A percentile compares a stretch with the other conserved stretches of the same genome.
phyloP scores from a whole-genome alignment of 352 stramenopile species.

The Globisporangium heterothallicum region DNA sequence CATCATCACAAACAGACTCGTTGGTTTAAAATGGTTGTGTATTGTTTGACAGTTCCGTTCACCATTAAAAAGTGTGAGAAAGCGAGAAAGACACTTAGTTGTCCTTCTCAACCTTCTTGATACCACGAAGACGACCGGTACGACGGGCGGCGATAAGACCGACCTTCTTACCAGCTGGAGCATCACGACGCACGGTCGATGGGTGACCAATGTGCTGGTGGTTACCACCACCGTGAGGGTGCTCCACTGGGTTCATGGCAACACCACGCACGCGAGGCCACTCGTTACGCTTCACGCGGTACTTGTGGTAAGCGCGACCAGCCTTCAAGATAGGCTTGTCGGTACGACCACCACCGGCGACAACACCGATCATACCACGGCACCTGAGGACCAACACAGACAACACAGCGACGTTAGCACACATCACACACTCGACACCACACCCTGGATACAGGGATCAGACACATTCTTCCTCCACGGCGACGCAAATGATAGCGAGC shows the following conservation, averaged over 20 bases:
- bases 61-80: constrained; percentile 7
- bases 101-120: constrained; percentile 96
- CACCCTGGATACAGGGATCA: constrained; percentile 9
- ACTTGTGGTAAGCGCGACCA: constrained; percentile 18
- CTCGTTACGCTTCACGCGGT: constrained; percentile 95
- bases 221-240: constrained; percentile 99
- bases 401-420: constrained; percentile 3
- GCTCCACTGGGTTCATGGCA: constrained; percentile 99
- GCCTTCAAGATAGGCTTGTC: constrained; percentile 95
- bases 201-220: constrained; percentile 99
- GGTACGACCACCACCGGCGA: constrained; percentile 97
- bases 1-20: constrained; percentile 20
- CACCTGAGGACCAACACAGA: constrained; percentile 65
- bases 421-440: constrained; percentile 16
- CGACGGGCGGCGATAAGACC: constrained; percentile 97
- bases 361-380: constrained; percentile 95
- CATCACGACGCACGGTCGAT: constrained; percentile 93
- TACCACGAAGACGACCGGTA: constrained; percentile 96
- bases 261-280: constrained; percentile 99
- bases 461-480: constrained; percentile 3
- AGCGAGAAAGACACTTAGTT: constrained; percentile 38
- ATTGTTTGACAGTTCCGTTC: constrained; percentile 46
- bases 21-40: constrained; percentile 19
- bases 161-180: constrained; percentile 97
- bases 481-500: constrained; percentile 3